These are phyloP conservation scores for Debaryomyces tyrocola DNA, from an alignment of 805 yeast species.

Conservation along the genomic window DNA sequence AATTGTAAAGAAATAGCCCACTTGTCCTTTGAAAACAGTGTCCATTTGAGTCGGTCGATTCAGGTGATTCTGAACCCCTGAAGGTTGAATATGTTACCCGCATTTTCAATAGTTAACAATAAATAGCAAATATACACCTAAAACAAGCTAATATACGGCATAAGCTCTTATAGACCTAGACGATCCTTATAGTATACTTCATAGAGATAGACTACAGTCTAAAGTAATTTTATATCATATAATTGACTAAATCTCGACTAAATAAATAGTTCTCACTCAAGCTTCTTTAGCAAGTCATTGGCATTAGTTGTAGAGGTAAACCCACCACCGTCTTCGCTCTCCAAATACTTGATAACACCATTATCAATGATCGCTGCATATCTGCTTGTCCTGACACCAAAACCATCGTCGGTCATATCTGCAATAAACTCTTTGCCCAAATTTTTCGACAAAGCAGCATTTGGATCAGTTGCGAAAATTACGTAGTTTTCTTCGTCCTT, in stretches of 20 bases:
- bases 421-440: constrained; percentile 53
- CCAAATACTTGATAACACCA: constrained; percentile 38
- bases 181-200: no score
- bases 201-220: no score
- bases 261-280: constrained; percentile 7
- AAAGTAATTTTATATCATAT: no score
- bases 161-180: no score
- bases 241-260: background rate
- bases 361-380: constrained; percentile 68
- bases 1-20: no score
- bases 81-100: background rate
- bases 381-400: constrained; percentile 64
- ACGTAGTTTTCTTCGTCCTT: constrained; percentile 33
- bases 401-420: constrained; percentile 53
- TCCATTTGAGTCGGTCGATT: background rate
- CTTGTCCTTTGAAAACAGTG: constrained; percentile 2
- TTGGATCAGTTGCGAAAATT: constrained; percentile 67
- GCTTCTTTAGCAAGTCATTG: constrained; percentile 19
- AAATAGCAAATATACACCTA: no score
- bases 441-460: constrained; percentile 55
- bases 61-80: background rate
- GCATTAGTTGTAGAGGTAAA: constrained; percentile 25
- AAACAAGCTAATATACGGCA: no score
- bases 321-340: constrained; percentile 24
- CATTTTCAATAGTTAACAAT: background rate